Percentiles rank a stretch among this genome's conserved stretches.
Conservation (phyloP, 106 monocot species). For the Xerophyta viscosa region DNA sequence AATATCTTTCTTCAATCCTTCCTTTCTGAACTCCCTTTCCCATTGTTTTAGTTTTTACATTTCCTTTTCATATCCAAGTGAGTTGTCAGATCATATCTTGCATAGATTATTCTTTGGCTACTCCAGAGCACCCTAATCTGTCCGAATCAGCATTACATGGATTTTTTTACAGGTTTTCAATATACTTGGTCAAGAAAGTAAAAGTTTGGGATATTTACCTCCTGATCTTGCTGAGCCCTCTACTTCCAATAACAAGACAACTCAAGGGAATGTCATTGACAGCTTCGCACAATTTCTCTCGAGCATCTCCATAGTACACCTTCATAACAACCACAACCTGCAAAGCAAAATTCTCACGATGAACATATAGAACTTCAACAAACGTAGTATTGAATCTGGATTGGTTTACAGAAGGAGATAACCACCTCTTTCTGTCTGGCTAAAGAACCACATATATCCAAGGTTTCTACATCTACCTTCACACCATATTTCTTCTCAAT, state of each 20-base stretch:
- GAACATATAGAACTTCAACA: too few species aligned
- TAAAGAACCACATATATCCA: constrained; percentile 49
- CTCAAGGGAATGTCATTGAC: constrained; percentile 54
- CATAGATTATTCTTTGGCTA: too few species aligned
- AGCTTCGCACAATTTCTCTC: constrained; percentile 65
- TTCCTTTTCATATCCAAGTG: too few species aligned
- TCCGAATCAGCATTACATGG: too few species aligned
- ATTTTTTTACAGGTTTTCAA: too few species aligned
- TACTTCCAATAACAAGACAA: constrained; percentile 73
- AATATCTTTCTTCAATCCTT: too few species aligned
- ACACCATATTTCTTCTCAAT: constrained; percentile 50
- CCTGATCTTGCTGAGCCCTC: constrained; percentile 46
- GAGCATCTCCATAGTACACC: constrained; percentile 83
- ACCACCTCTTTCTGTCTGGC: constrained; percentile 57
- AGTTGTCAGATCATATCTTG: too few species aligned
- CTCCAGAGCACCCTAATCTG: too few species aligned
- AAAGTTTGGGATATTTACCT: constrained; percentile 25
- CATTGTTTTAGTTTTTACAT: too few species aligned
- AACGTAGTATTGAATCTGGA: background rate
- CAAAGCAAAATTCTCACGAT: background rate
- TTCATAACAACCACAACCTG: constrained; percentile 54
- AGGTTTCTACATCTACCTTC: constrained; percentile 41
- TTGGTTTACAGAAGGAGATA: background rate
- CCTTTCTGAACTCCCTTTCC: too few species aligned
- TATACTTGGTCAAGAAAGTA: too few species aligned